Evolutionary conservation across 1,284 basidiomycete species (phyloP).

Genomic region (Inonotus hispidus): DNA sequence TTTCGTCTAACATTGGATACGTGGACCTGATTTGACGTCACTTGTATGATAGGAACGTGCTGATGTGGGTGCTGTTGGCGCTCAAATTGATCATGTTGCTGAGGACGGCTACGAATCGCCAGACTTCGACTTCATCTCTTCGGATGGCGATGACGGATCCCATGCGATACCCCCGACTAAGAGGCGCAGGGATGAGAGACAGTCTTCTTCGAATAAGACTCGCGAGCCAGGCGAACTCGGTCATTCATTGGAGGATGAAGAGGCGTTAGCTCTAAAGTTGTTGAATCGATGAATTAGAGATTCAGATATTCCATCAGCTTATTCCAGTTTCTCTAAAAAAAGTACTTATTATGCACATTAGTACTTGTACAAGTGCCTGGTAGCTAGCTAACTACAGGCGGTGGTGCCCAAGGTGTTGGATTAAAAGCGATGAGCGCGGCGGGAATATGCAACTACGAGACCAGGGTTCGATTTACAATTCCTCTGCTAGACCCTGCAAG

Average conservation of each 20-base stretch:
- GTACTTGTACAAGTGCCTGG: no score
- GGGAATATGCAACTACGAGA: no score
- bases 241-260: conserved; percentile 42
- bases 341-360: neutral
- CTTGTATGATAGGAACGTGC: conserved; percentile 18
- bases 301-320: neutral
- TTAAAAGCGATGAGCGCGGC: no score
- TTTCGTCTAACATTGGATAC: neutral
- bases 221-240: neutral
- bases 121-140: conserved; percentile 53
- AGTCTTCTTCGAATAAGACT: conserved; percentile 4
- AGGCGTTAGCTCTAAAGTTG: conserved; percentile 44
- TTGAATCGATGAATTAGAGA: conserved; percentile 22
- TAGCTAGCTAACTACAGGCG: no score
- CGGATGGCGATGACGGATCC: conserved; percentile 37
- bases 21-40: conserved; percentile 10
- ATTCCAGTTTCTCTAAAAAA: neutral
- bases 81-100: conserved; percentile 34
- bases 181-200: conserved; percentile 34
- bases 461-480: no score
- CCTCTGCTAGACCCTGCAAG: no score
- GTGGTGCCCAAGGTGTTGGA: no score
- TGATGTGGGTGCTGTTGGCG: conserved; percentile 24
- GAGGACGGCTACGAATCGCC: conserved; percentile 67
- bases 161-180: conserved; percentile 32